Base-by-base conservation (phyloP, 225 moss, liverwort and hornwort genomes). In the Lunularia cruciata region DNA sequence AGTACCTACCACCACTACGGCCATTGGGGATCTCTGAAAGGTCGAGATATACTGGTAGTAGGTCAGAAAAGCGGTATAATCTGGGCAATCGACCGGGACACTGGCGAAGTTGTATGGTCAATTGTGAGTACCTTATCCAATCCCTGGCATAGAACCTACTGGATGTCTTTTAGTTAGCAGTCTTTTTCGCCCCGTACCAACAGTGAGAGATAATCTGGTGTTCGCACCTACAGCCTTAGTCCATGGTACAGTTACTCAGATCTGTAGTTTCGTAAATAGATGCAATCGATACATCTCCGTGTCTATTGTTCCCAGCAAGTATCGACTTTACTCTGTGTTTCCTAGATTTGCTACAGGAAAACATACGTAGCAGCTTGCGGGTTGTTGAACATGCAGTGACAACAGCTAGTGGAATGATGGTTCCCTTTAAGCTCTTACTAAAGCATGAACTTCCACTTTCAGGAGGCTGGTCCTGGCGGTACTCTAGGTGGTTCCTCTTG, bases 11-110 rank as follows among this genome's bases (percentile, higher is more conserved):
- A 35, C 22, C 13, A 49, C 12, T 6, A 8, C 2, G 8, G 11
- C 10, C 32, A 9, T 10, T 5, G 19, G 11, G 7, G 19, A 18
- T 8, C 32, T 11, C 6, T 18, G 19, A 20, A 12, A 7, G 43
- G 43, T 7, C 22, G 51, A 7, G 72, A 77, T 16, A 37, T 77
- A 16, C 40, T 72, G 3, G 65, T 61, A 1, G 72, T 59, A 14
- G 77, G 77, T 16, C 77, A 77, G 45, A 72, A 77, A 42, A 77
- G 72, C 54, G 77, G 72, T 4, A 40, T 77, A 9, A n/a, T 77
- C 15, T 72, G 72, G 59, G 65, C 77, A 3, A 59, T 77, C 0
- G 77, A 77, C 39, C 27, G 72, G 3, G 51, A 15, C 2, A 48
- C 67, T 0, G 72, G 77, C 26, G 47, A 72, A 1, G 39, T 67